Evolutionary conservation across 2,329 filamentous ascomycete genomes (phyloP), one percentile per base, ranked within the genome.

Genomic region (Conoideocrella luteorostrata): DNA sequence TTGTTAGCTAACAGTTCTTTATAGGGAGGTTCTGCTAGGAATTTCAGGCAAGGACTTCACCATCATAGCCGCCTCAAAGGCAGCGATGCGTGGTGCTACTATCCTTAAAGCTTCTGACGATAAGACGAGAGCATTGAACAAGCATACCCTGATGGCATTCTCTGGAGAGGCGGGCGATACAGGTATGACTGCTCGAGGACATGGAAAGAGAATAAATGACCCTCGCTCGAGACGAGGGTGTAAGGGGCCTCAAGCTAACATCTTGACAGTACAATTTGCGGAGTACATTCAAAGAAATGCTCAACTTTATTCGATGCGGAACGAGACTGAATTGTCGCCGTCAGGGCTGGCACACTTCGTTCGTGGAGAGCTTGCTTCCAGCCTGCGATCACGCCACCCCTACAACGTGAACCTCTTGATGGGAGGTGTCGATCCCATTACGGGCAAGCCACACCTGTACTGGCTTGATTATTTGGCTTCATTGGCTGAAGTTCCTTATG

Each of bases 31-130:
- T 66, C 79, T 98, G 64, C 80, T 98, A 57, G 93, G 93, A 62
- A 95, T 98, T 68, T 96, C 91, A 48, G 94, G 93, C 74, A 95
- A 95, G 77, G 94, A 98, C 80, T 98, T 96, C 69, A 94, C 90
- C 72, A 82, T 98, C 77, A 83, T 98, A 66, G 93, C 89, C 60
- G 88, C 93, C 59, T 97, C 90, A 51, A 97, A 98, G 76, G 93
- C 93, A 63, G 88, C 90, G 59, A 97, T 97, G 90, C 84, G 93
- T 73, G 93, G 93, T 60, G 88, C 89, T 52, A 96, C 91, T 47
- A 86, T 98, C 67, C 83, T 98, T 63, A 98, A 98, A 71, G 80
- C 88, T 46, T 79, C 82, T 54, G 94, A 98, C 69, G 91, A 98
- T 78, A 98, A 98, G 80, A 98, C 93, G 52, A 81, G 88, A 64